A percentile compares a stretch with the other conserved stretches of the same genome.
phyloP scores from a whole-genome alignment of 202 grass and related monocot genomes.

The Carex sylvatica region DNA sequence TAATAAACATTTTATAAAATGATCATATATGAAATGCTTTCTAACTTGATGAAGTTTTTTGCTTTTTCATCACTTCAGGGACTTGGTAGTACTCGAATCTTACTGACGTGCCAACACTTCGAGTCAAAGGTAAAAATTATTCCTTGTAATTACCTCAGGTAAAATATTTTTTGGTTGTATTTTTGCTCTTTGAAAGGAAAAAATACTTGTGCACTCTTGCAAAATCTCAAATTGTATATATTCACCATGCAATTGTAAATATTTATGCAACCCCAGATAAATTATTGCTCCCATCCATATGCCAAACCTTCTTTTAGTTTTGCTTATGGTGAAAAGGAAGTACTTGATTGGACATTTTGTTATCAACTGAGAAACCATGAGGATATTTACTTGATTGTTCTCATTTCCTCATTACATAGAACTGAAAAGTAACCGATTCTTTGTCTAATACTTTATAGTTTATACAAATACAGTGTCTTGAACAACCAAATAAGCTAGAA shows the following conservation, averaged over 20 bases:
- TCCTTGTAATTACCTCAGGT: background rate
- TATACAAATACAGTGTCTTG: slow-evolving; percentile 26
- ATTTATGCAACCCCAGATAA: background rate
- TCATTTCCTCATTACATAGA: background rate
- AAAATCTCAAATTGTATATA: slow-evolving; percentile 1
- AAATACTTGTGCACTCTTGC: background rate
- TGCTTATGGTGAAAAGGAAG: background rate
- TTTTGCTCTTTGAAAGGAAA: slow-evolving; percentile 2
- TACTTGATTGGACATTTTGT: background rate
- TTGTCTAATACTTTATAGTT: background rate
- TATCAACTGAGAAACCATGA: background rate
- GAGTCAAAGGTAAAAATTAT: slow-evolving; percentile 41
- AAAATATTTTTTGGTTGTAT: background rate
- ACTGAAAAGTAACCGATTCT: background rate
- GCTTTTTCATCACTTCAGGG: slow-evolving; percentile 34
- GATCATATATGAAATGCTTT: slow-evolving; percentile 17
- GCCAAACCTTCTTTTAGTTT: background rate
- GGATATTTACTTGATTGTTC: background rate
- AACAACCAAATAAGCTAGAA: slow-evolving; percentile 38
- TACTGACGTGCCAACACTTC: slow-evolving; percentile 58
- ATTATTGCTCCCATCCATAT: background rate
- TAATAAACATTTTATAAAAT: background rate
- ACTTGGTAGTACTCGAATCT: slow-evolving; percentile 43
- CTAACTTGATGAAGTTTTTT: slow-evolving; percentile 15
- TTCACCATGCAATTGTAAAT: background rate